Conservation (phyloP, 1,284 basidiomycete species). For the Ganoderma lingzhi region DNA sequence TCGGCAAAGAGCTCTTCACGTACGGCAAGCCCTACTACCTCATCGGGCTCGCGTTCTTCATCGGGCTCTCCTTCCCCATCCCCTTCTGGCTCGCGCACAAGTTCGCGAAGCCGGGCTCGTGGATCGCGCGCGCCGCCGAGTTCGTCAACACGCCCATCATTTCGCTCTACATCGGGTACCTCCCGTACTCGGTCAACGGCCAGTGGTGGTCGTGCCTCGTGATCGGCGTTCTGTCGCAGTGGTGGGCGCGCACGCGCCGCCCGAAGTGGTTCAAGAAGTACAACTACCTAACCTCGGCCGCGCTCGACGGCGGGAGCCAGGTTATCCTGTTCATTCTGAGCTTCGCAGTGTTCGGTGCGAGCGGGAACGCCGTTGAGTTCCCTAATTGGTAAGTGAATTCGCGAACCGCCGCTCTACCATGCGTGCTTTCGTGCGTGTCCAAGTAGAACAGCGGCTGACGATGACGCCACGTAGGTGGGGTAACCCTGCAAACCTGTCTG, state of each 20-base stretch:
- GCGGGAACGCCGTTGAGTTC: slow-evolving; percentile 64
- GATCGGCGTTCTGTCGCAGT: slow-evolving; percentile 56
- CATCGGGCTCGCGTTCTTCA: slow-evolving; percentile 55
- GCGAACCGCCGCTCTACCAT: too few species aligned
- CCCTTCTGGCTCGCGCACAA: slow-evolving; percentile 59
- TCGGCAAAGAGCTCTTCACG: slow-evolving; percentile 55
- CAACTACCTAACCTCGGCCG: slow-evolving; percentile 55
- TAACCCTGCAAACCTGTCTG: slow-evolving; percentile 40
- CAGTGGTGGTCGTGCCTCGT: slow-evolving; percentile 56
- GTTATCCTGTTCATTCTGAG: slow-evolving; percentile 55
- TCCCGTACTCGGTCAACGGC: slow-evolving; percentile 65
- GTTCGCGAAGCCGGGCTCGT: slow-evolving; percentile 44
- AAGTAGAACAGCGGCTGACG: background rate
- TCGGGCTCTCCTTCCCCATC: slow-evolving; percentile 57
- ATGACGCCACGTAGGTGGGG: slow-evolving; percentile 37
- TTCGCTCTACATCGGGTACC: slow-evolving; percentile 58
- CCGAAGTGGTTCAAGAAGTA: slow-evolving; percentile 61
- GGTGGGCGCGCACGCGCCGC: slow-evolving; percentile 54
- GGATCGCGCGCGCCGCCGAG: slow-evolving; percentile 45
- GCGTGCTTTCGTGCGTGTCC: background rate
- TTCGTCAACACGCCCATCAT: slow-evolving; percentile 61
- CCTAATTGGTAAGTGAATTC: slow-evolving; percentile 43
- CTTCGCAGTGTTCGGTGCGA: slow-evolving; percentile 75
- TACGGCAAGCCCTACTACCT: slow-evolving; percentile 57
- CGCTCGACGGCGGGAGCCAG: slow-evolving; percentile 56